Evolutionary conservation across 2,329 filamentous ascomycete genomes (phyloP).

Genomic region (Clonostachys solani): DNA sequence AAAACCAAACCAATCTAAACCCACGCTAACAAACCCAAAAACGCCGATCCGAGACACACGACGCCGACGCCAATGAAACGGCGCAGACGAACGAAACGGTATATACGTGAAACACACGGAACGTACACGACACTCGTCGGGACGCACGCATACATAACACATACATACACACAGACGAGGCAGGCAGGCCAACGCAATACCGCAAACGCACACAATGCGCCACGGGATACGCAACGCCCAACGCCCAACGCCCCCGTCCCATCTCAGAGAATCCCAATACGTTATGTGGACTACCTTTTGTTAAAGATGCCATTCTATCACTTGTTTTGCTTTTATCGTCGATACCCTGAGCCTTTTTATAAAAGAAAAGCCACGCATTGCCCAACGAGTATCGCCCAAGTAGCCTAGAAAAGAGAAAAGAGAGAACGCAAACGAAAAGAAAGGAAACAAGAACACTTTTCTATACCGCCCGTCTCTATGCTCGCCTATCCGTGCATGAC

Average conservation of each 20-base stretch:
- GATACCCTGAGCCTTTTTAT: not conserved
- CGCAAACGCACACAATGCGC: no score
- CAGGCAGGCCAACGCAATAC: no score
- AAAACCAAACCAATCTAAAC: not conserved
- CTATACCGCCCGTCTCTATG: not conserved
- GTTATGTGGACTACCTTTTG: no score
- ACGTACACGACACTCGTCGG: conserved; percentile 4
- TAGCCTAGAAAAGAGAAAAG: not conserved
- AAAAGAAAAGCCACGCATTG: conserved; percentile 8
- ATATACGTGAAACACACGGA: not conserved
- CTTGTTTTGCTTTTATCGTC: not conserved
- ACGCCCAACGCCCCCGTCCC: no score
- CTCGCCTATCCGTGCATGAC: conserved; percentile 56
- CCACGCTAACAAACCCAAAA: conserved; percentile 1
- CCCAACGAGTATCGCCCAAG: not conserved
- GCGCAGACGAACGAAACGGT: no score
- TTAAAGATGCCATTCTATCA: not conserved
- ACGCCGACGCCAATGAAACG: no score
- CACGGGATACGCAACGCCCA: not conserved
- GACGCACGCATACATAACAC: conserved; percentile 1
- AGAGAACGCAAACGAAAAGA: not conserved
- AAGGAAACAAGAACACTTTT: not conserved
- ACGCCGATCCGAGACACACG: not conserved
- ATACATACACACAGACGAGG: not conserved
- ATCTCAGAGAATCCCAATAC: no score